Percentiles rank a stretch among this genome's conserved stretches.
phyloP scores from a whole-genome alignment of 2,329 filamentous ascomycete species.

The Verruconis gallopava region DNA sequence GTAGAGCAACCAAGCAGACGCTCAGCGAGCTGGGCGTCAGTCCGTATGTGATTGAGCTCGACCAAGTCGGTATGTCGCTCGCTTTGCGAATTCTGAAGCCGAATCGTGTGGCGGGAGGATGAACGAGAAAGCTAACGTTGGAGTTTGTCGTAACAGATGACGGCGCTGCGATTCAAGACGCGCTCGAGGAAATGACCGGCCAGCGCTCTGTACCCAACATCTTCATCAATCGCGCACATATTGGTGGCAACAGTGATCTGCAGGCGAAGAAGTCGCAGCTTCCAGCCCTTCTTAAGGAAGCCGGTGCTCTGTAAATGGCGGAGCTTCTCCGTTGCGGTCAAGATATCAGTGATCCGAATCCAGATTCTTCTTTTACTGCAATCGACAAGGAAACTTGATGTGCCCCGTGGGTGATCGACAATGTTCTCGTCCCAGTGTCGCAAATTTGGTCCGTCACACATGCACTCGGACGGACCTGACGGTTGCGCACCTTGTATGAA shows the following conservation, averaged over 20 bases:
- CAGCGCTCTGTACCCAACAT: conserved; percentile 93
- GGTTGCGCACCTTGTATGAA: too few relatives aligned
- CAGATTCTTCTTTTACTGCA: too few relatives aligned
- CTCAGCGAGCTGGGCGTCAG: conserved; percentile 59
- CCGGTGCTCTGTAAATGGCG: conserved; percentile 34
- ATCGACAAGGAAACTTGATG: too few relatives aligned
- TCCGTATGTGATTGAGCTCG: conserved; percentile 67
- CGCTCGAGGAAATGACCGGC: conserved; percentile 63
- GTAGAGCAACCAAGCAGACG: conserved; percentile 62
- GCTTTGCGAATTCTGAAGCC: too few relatives aligned
- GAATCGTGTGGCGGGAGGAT: background rate
- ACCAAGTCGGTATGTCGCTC: conserved; percentile 55
- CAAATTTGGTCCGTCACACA: too few relatives aligned
- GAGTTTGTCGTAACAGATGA: conserved; percentile 47
- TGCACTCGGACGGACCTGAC: too few relatives aligned
- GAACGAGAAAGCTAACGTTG: background rate
- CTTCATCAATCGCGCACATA: conserved; percentile 82
- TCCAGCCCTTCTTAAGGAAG: conserved; percentile 48
- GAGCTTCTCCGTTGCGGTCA: too few relatives aligned
- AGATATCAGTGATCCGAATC: too few relatives aligned
- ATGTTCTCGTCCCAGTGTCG: too few relatives aligned
- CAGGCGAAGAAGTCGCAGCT: conserved; percentile 55
- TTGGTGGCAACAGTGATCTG: conserved; percentile 89
- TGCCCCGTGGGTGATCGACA: too few relatives aligned
- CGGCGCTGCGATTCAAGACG: conserved; percentile 68